Conservation (phyloP, 805 yeast species). For the baker's yeast (Saccharomyces cerevisiae) region DNA sequence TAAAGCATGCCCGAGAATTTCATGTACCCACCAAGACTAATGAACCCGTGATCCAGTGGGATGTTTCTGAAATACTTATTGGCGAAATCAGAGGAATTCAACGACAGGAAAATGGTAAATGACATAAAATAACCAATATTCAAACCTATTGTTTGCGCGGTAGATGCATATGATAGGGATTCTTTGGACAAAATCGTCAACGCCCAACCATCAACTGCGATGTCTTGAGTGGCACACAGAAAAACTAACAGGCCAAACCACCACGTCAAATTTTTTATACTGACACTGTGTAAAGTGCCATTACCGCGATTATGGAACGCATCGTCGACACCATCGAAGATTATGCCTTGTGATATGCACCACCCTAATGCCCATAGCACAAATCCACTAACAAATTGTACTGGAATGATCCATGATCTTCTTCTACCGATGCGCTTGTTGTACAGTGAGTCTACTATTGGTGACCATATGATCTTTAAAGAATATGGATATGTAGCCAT, state of each 20-base stretch:
- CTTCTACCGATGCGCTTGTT: slow-evolving; percentile 65
- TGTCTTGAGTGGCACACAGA: slow-evolving; percentile 94
- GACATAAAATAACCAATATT: slow-evolving; percentile 88
- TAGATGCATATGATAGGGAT: slow-evolving; percentile 83
- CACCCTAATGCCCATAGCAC: slow-evolving; percentile 59
- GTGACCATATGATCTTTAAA: slow-evolving; percentile 88
- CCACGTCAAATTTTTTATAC: slow-evolving; percentile 43
- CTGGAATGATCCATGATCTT: slow-evolving; percentile 89
- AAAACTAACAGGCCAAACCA: slow-evolving; percentile 73
- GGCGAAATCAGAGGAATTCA: slow-evolving; percentile 88
- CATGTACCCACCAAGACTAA: slow-evolving; percentile 69
- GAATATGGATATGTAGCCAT: slow-evolving; percentile 94
- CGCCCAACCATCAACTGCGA: slow-evolving; percentile 99
- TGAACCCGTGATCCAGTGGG: slow-evolving; percentile 57
- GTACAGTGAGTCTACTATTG: slow-evolving; percentile 85
- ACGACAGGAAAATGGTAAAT: slow-evolving; percentile 83
- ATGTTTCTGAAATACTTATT: slow-evolving; percentile 64
- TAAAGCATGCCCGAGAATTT: slow-evolving; percentile 69
- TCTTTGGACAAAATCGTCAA: slow-evolving; percentile 71
- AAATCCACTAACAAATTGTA: slow-evolving; percentile 71
- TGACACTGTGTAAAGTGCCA: slow-evolving; percentile 6
- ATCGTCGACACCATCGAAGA: slow-evolving; percentile 35
- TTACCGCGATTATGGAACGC: slow-evolving; percentile 13
- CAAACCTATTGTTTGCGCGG: slow-evolving; percentile 94
- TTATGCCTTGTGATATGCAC: slow-evolving; percentile 35